Percentiles rank a stretch among this genome's conserved stretches.
These are phyloP conservation scores for Colletotrichum caudatum DNA, from an alignment of 2,329 filamentous ascomycete genomes.

Conservation along the genomic window DNA sequence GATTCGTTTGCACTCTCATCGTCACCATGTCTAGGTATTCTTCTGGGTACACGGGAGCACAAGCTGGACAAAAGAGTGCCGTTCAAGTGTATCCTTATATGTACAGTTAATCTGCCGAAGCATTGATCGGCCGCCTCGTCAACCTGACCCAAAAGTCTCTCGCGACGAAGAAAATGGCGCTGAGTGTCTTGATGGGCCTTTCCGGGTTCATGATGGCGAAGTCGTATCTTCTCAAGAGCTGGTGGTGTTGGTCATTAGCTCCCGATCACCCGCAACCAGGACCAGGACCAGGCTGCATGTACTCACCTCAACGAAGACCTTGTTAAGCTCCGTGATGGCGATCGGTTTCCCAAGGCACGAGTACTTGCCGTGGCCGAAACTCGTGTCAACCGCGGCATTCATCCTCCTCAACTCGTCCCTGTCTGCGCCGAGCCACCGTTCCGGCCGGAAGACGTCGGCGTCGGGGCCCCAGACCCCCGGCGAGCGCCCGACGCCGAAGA, in stretches of 20 bases:
- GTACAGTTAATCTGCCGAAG: no score
- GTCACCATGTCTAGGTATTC: background rate
- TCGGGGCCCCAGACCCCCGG: slow-evolving; percentile 66
- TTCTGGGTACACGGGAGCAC: background rate
- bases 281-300: background rate
- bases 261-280: background rate
- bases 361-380: slow-evolving; percentile 61
- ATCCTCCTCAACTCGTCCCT: slow-evolving; percentile 51
- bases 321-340: slow-evolving; percentile 62
- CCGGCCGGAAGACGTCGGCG: slow-evolving; percentile 66
- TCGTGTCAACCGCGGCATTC: slow-evolving; percentile 54
- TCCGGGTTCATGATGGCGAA: slow-evolving; percentile 51
- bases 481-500: slow-evolving; percentile 65
- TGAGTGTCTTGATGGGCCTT: slow-evolving; percentile 48
- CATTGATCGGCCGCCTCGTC: slow-evolving; percentile 25
- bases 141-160: slow-evolving; percentile 53
- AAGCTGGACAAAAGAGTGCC: background rate
- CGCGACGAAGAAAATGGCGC: slow-evolving; percentile 52
- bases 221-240: slow-evolving; percentile 52
- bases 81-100: background rate
- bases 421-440: slow-evolving; percentile 63
- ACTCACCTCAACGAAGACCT: slow-evolving; percentile 60
- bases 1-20: no score
- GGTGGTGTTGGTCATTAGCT: background rate
- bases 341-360: slow-evolving; percentile 61